Base-by-base conservation (phyloP, 441 rosid genomes). In the Eutrema salsugineum region DNA sequence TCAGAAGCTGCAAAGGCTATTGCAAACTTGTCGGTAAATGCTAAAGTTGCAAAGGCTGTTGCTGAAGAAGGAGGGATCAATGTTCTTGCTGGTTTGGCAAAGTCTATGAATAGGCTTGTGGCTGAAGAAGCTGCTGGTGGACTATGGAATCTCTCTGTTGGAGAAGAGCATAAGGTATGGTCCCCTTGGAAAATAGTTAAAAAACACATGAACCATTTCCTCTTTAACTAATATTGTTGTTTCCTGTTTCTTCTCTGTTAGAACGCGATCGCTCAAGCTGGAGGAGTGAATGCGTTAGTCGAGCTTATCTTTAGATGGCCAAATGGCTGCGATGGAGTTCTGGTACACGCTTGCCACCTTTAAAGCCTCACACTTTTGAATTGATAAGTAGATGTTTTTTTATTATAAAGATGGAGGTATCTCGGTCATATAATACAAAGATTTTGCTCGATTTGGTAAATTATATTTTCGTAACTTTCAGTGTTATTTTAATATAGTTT, bases 101-200 rank as follows among this genome's bases (percentile, higher is more conserved):
- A 86, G 84, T 95, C 99, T 50, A 85, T 76, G 95, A 93, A 87
- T 76, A 88, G 90, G 84, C 80, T 86, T 50, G 97, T 95, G 43
- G 98, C 98, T 38, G 97, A 93, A 79, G 99, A 93, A 82, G 99
- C 99, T 56, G 97, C 97, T 48, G 98, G 97, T 72, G 99, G 91
- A 50, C 79, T 93, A 28, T 93, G 99, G 99, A 89, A 93, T 80
- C 96, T 95, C 70, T 95, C 99, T 6, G 96, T 89, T 44, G 97
- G 96, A 77, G 99, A 91, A 81, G 97, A 93, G 72, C 95, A 91
- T 81, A 95, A 95, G 96, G 98, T 88, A 80, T 65, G 48, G 50
- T 61, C 51, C n/a, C 24, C 35, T 20, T 20, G 1, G 30, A 24
- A 30, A 43, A 46, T 32, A 50, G 15, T 57, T 42, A 15, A 39